These are phyloP conservation scores for Punctularia strigosozonata DNA, from an alignment of 768 basidiomycete species.

Conservation along the genomic window DNA sequence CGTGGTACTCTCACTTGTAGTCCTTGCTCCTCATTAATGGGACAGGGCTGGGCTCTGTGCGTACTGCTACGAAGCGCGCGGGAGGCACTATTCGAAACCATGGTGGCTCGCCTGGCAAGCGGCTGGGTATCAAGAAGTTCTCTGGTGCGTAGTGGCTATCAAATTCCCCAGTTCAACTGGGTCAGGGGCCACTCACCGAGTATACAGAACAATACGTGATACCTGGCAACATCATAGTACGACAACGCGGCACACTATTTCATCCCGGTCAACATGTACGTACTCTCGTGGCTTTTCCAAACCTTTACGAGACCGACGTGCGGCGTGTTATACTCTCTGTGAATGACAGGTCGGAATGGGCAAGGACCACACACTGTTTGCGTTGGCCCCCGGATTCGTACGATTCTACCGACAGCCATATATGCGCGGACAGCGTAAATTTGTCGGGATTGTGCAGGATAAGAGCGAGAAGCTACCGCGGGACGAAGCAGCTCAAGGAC, in stretches of 20 bases:
- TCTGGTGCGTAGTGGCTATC: conserved; percentile 47
- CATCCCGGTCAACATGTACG: conserved; percentile 90
- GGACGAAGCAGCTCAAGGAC: conserved; percentile 58
- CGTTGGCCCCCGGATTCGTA: conserved; percentile 81
- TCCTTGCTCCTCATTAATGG: not conserved
- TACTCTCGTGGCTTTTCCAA: conserved; percentile 5
- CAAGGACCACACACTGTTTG: conserved; percentile 91
- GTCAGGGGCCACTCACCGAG: not conserved
- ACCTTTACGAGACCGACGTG: not conserved
- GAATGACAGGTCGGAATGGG: conserved; percentile 87
- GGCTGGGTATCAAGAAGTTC: conserved; percentile 93
- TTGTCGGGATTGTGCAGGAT: conserved; percentile 73
- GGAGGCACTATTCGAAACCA: conserved; percentile 92
- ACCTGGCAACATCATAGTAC: conserved; percentile 92
- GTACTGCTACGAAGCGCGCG: conserved; percentile 93
- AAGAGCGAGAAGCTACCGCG: conserved; percentile 82
- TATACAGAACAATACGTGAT: conserved; percentile 75
- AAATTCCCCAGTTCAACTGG: not conserved
- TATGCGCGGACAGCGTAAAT: conserved; percentile 63
- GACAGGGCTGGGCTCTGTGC: conserved; percentile 49
- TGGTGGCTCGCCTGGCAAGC: conserved; percentile 85
- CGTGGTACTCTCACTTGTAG: not conserved
- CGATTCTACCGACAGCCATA: conserved; percentile 85
- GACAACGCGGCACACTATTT: conserved; percentile 88
- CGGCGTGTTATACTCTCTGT: conserved; percentile 4